Percentiles rank a stretch among this genome's conserved stretches.
Conservation (phyloP, 2,329 filamentous ascomycete genomes). For the Sarocladium brachiariae region DNA sequence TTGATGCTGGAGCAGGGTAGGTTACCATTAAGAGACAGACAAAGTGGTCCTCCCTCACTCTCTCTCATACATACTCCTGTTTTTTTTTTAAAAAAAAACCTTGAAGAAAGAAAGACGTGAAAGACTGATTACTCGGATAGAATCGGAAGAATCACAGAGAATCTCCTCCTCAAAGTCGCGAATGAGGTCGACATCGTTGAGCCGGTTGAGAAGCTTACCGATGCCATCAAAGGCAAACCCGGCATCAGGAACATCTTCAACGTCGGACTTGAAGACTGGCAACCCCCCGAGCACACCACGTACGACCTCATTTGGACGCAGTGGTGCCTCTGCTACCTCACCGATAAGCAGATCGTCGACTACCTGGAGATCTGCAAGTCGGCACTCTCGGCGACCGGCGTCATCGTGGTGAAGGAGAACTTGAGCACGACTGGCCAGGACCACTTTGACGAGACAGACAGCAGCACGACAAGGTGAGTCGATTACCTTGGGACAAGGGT, state of each 20-base stretch:
- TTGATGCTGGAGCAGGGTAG: conserved; percentile 35
- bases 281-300: conserved; percentile 29
- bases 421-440: conserved; percentile 52
- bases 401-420: conserved; percentile 58
- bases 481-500: too few relatives aligned
- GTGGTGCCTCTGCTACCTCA: conserved; percentile 83
- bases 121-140: conserved; percentile 29
- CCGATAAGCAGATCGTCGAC: conserved; percentile 61
- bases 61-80: not conserved
- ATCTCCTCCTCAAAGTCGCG: conserved; percentile 66
- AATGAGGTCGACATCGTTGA: conserved; percentile 74
- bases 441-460: conserved; percentile 67
- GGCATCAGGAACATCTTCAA: conserved; percentile 62
- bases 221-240: conserved; percentile 46
- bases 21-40: too few relatives aligned
- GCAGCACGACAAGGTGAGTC: conserved; percentile 63
- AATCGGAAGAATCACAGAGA: conserved; percentile 76
- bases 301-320: conserved; percentile 88
- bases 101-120: too few relatives aligned
- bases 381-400: conserved; percentile 22
- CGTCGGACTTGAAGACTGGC: conserved; percentile 68
- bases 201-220: conserved; percentile 76
- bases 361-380: conserved; percentile 58
- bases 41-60: too few relatives aligned
- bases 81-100: too few relatives aligned